Evolutionary conservation across 2,329 filamentous ascomycete genomes (phyloP), one percentile per base, ranked within the genome.

Genomic region (Exophiala viscosa): DNA sequence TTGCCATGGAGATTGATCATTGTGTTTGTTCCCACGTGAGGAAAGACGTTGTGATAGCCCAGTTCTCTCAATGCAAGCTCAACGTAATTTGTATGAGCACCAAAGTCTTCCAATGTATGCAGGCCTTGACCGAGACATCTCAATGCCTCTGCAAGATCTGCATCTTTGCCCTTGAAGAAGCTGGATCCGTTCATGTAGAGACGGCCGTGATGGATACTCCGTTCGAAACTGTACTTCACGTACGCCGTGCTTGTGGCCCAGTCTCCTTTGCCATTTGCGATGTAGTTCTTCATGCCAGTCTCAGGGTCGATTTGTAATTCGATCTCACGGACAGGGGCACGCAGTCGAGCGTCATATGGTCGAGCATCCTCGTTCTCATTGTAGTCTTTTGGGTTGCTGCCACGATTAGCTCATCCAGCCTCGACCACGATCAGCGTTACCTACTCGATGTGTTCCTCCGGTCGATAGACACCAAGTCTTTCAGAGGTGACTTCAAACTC

Each of bases 211-310:
- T 92, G 88, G 57, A 92, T 87, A 66, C 85, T 82, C 54, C 87
- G 81, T 11, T 78, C 78, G 57, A 93, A 69, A 62, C 87, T 90
- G 70, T 83, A 88, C 61, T 85, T 84, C 54, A 96, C 78, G 65
- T 92, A 96, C 35, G 88, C 91, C 6, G 88, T 76, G 58, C 90
- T 96, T 15, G 93, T 99, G 1, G 91, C 89, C 88, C 91, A 96
- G 36, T 82, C 80, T 3, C 90, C 89, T 11, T 73, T 76, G 68
- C 97, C 92, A 65, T 96, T 97, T 55, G 92, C 85, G 61, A 99
- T 97, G 70, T 99, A 99, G 69, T 97, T 97, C 72, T 97, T 99
- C 92, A 99, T 96, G n/a, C 91, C 91, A 1, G 88, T 93, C 5
- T 80, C 74, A 32, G 74, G 73, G 64, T 93, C 88, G 51, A 93